phyloP scores from a whole-genome alignment of 192 early-diverging fungal genomes.

The Backusella tuberculispora region DNA sequence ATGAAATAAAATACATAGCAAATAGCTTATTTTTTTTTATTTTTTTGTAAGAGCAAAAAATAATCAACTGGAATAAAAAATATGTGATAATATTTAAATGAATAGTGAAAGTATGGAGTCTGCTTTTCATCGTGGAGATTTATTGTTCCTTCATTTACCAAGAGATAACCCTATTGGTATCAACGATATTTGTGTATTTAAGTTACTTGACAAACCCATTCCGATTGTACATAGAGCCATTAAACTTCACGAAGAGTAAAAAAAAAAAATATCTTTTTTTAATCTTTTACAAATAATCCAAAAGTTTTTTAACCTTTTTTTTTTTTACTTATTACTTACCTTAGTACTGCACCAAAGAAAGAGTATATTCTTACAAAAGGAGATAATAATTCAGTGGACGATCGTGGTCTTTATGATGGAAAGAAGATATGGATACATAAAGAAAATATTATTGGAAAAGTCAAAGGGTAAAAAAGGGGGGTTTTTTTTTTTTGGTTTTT shows the following conservation, averaged over 20 bases:
- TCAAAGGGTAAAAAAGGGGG: constrained; percentile 60
- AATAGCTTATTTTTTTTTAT: not conserved
- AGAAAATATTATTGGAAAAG: constrained; percentile 90
- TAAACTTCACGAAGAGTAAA: constrained; percentile 85
- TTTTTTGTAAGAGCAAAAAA: too few relatives aligned
- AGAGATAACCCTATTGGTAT: constrained; percentile 71
- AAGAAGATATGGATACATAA: constrained; percentile 91
- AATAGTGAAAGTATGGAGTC: constrained; percentile 95
- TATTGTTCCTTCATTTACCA: constrained; percentile 83
- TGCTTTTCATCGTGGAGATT: constrained; percentile 92
- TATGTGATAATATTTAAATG: not conserved
- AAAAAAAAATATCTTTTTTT: too few relatives aligned
- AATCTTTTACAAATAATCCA: not conserved
- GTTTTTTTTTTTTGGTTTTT: not conserved
- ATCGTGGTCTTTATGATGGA: constrained; percentile 85
- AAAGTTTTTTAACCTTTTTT: not conserved
- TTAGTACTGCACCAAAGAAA: constrained; percentile 61
- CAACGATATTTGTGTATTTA: constrained; percentile 96
- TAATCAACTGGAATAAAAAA: not conserved
- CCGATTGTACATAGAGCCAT: constrained; percentile 98
- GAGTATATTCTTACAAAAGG: constrained; percentile 96
- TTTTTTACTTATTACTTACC: not conserved
- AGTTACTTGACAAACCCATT: constrained; percentile 83
- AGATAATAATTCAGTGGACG: constrained; percentile 91
- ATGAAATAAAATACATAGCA: not conserved